Percentiles rank a stretch among this genome's conserved stretches.
Evolutionary conservation across 2,329 filamentous ascomycete species (phyloP).

Genomic region (Ustulina deusta): DNA sequence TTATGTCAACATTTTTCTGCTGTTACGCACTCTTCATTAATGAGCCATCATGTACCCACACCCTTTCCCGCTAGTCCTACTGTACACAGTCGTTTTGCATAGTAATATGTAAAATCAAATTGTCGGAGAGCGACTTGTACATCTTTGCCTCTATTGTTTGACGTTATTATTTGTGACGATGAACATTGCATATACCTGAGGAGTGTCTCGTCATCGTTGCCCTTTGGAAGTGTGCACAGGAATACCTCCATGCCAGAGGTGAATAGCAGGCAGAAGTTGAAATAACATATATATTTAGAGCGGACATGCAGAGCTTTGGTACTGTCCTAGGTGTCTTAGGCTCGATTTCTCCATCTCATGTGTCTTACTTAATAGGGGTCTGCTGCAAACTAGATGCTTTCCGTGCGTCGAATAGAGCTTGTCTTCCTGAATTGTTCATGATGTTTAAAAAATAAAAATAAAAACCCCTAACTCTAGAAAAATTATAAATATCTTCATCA

Average conservation of each 20-base stretch:
- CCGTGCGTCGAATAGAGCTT: background rate
- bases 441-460: no score
- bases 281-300: no score
- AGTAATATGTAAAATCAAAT: background rate
- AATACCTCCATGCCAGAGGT: background rate
- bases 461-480: no score
- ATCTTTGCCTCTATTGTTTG: background rate
- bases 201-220: background rate
- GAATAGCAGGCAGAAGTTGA: background rate
- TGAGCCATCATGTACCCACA: background rate
- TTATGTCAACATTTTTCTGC: background rate
- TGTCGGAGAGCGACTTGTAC: background rate
- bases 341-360: background rate
- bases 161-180: background rate
- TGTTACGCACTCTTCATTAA: background rate
- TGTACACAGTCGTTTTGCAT: background rate
- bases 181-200: no score
- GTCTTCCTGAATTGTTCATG: background rate
- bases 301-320: background rate
- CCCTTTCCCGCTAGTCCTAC: background rate
- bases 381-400: background rate
- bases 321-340: background rate
- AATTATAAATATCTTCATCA: no score
- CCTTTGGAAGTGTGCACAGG: no score
- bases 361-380: background rate